Evolutionary conservation across 148 eudicot genomes (phyloP), one percentile per base, ranked within the genome.

Genomic region (Bassia scoparia): DNA sequence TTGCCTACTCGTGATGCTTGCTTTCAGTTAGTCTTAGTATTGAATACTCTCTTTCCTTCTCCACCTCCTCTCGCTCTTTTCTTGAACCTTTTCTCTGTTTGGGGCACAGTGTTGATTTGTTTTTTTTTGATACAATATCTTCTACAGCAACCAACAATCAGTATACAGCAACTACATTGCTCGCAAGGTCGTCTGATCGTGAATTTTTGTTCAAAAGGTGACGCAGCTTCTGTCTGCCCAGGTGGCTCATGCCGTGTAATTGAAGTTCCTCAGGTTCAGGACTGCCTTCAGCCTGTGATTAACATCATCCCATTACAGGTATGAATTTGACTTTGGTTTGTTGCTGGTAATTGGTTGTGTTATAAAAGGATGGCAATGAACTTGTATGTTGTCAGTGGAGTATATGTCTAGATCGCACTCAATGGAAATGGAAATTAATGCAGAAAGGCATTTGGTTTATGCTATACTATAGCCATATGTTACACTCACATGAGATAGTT

Each of bases 151-250:
- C 81, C 99, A 96, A 76, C 97, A 96, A 54, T 96, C 97, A 29
- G 99, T 96, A 38, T 96, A 73, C 99, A 96, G 88, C 99, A 96
- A 84, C 96, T 96, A 50, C 88, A 83, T n/a, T 84, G 99, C 99
- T 67, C 90, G 99, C 34, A 90, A 86, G 99, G 99, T 54, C 89
- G 97, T 68, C 82, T 96, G 27, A 85, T 96, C 30, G 97, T 96
- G 63, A 87, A n/a, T n/a, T n/a, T 96, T 95, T 96, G 97, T 54
- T 82, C 88, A 18, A 82, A 83, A 81, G 99, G 97, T 24, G 99
- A 96, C 76, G 86, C 89, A 43, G 84, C 86, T 43, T 81, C 90
- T 69, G 96, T 92, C n/a, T 83, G 69, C 71, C 86, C 86, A 46
- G 90, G 90, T 64, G 87, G 88, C 30, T 88, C 96, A 53, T 83